Conservation (phyloP, 202 grass and related monocot species). For the Dendrocalamus latiflorus region DNA sequence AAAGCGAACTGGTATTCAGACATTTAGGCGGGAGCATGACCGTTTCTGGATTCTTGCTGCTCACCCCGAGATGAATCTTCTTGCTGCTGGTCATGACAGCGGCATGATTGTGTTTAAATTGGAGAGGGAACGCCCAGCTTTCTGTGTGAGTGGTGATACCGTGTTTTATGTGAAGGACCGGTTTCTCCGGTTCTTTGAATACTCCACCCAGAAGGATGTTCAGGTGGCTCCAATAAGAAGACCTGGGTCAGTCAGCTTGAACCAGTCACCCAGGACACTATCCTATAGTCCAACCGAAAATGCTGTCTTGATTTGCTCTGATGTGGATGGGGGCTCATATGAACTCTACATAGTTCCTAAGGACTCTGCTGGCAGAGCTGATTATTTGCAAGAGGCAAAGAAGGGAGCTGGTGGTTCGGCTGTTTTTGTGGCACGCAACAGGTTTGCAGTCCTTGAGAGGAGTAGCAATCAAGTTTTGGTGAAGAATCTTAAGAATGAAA, state of each 20-base stretch:
- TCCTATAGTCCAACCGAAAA: constrained; percentile 94
- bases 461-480: constrained; percentile 90
- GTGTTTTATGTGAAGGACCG: constrained; percentile 82
- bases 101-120: constrained; percentile 87
- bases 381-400: constrained; percentile 85
- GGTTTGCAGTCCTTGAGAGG: constrained; percentile 96
- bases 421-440: constrained; percentile 94
- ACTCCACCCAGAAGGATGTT: constrained; percentile 72
- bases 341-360: constrained; percentile 87
- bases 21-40: constrained; percentile 90
- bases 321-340: constrained; percentile 89
- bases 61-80: constrained; percentile 96
- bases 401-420: constrained; percentile 81
- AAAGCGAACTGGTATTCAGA: constrained; percentile 83
- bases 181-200: constrained; percentile 84
- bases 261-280: constrained; percentile 75
- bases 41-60: constrained; percentile 98
- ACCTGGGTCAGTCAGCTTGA: constrained; percentile 84
- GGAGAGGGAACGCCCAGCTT: constrained; percentile 74
- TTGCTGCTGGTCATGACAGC: constrained; percentile 79
- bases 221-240: constrained; percentile 89
- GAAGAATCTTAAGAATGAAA: constrained; percentile 96
- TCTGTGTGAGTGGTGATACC: constrained; percentile 56
- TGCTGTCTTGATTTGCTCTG: constrained; percentile 89
- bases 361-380: constrained; percentile 61